Percentiles rank a stretch among this genome's conserved stretches.
phyloP scores from a whole-genome alignment of 208 protist genomes.

The Trypanosoma melophagium region DNA sequence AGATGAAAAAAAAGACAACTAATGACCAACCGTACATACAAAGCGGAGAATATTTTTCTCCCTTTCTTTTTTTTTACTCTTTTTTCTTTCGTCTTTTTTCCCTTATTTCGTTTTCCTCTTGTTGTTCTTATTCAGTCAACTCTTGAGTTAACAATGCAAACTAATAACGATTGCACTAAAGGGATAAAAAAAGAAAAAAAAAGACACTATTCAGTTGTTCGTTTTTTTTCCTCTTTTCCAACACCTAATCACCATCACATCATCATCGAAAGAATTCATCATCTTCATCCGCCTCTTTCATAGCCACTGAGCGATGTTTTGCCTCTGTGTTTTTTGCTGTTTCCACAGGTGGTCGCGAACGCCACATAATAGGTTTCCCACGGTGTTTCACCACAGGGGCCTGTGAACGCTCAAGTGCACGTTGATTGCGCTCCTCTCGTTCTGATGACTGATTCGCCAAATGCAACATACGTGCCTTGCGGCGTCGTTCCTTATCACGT shows the following conservation, averaged over 20 bases:
- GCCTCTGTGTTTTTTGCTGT: slow-evolving; percentile 33
- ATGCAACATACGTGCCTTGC: slow-evolving; percentile 66
- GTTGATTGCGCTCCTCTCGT: slow-evolving; percentile 72
- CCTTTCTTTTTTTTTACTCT: background rate
- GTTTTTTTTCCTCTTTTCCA: background rate
- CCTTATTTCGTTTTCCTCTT: too few species aligned
- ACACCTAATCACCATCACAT: too few species aligned
- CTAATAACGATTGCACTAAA: background rate
- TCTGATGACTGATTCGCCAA: slow-evolving; percentile 72
- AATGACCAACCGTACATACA: background rate
- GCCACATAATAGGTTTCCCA: slow-evolving; percentile 83
- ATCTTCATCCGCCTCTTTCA: slow-evolving; percentile 33
- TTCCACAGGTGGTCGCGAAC: slow-evolving; percentile 58
- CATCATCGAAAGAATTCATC: slow-evolving; percentile 32
- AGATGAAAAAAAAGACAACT: slow-evolving; percentile 7
- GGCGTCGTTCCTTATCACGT: slow-evolving; percentile 84
- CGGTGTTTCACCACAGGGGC: slow-evolving; percentile 67
- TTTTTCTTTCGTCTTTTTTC: background rate
- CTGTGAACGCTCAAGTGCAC: slow-evolving; percentile 78
- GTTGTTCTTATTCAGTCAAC: too few species aligned
- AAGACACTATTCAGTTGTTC: background rate
- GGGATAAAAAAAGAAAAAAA: background rate
- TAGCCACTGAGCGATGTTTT: slow-evolving; percentile 31
- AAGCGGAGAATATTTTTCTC: background rate
- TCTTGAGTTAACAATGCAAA: too few species aligned